Evolutionary conservation across 176 grass and related monocot species (phyloP).

Genomic region (Neostapfia colusana): DNA sequence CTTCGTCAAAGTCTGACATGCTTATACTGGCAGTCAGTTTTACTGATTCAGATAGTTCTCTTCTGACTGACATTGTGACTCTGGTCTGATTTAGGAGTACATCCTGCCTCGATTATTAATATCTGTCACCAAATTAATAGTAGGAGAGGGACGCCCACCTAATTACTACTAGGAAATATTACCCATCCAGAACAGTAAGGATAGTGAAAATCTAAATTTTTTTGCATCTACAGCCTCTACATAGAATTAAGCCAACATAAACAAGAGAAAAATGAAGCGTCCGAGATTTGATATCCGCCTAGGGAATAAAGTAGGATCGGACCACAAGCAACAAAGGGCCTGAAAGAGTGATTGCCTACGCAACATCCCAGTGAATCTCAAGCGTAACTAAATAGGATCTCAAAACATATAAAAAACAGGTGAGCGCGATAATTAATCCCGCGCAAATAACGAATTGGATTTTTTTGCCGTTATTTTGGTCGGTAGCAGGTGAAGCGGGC

Average conservation of each 20-base stretch:
- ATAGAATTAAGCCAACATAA: not conserved
- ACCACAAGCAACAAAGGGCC: not conserved
- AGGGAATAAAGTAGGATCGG: not conserved
- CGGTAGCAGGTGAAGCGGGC: not conserved
- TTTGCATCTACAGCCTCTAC: not conserved
- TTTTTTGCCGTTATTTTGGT: not conserved
- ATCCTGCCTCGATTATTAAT: not conserved
- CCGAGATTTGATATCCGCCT: not conserved
- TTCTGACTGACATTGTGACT: not conserved
- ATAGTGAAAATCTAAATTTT: not conserved
- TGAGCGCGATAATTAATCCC: slow-evolving; percentile 3
- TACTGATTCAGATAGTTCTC: slow-evolving; percentile 3
- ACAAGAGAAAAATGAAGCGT: not conserved
- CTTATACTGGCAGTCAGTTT: not conserved
- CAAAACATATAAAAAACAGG: not conserved
- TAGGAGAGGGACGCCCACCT: not conserved
- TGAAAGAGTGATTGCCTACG: not conserved
- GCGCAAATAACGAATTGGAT: not conserved
- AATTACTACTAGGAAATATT: not conserved
- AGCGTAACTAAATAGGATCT: slow-evolving; percentile 27
- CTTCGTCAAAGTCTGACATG: slow-evolving; percentile 8
- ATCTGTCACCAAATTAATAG: not conserved
- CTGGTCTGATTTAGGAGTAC: not conserved
- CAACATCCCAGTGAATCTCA: slow-evolving; percentile 26
- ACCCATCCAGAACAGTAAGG: not conserved